Evolutionary conservation across 192 early-diverging fungal genomes (phyloP).

Genomic region (Linnemannia schmuckeri): DNA sequence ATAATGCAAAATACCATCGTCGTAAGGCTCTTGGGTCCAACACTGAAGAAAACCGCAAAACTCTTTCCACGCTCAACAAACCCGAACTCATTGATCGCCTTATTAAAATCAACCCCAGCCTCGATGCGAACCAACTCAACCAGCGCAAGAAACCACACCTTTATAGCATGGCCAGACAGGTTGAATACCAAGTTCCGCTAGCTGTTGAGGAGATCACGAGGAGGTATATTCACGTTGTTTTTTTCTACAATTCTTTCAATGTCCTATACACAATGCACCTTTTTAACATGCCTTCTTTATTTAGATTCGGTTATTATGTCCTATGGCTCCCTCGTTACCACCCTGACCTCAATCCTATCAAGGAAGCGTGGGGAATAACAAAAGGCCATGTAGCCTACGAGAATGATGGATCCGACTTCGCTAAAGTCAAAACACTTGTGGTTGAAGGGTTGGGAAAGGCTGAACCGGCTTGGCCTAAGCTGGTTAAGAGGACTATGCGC

Average conservation of each 20-base stretch:
- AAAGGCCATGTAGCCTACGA: conserved; percentile 21
- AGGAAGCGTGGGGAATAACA: conserved; percentile 28
- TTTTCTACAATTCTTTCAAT: background rate
- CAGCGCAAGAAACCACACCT: background rate
- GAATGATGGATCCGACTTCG: conserved; percentile 17
- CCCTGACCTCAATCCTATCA: conserved; percentile 26
- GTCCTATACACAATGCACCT: background rate
- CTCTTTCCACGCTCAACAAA: conserved; percentile 10
- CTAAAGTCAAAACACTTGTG: background rate
- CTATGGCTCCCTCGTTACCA: conserved; percentile 35
- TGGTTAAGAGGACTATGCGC: background rate
- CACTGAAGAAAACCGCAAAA: conserved; percentile 1
- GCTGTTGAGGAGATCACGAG: background rate
- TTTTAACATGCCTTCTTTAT: too few relatives aligned
- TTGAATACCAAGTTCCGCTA: background rate
- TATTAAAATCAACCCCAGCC: background rate
- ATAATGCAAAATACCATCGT: conserved; percentile 36
- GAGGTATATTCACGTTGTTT: background rate
- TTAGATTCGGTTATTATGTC: conserved; percentile 22
- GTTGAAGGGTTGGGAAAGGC: conserved; percentile 3
- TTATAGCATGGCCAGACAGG: background rate
- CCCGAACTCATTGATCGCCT: conserved; percentile 6
- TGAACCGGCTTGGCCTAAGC: background rate
- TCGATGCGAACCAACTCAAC: background rate
- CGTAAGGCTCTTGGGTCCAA: background rate